phyloP scores from a whole-genome alignment of 1,139 yeast species.

The Suhomyces choctaworum region DNA sequence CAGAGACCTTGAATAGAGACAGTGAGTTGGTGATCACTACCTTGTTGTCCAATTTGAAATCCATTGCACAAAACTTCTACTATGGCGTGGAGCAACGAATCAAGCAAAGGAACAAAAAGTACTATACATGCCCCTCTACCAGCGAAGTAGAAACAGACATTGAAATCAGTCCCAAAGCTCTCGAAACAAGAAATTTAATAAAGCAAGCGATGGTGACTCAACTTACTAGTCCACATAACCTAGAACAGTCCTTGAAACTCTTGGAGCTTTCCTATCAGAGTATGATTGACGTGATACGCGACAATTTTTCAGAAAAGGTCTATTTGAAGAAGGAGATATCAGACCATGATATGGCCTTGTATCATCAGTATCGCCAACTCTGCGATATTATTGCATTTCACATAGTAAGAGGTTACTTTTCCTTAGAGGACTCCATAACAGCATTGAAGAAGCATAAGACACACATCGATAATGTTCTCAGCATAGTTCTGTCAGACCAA shows the following conservation, averaged over 20 bases:
- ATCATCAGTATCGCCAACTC: slow-evolving; percentile 39
- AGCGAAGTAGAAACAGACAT: slow-evolving; percentile 29
- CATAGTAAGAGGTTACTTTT: slow-evolving; percentile 60
- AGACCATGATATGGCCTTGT: slow-evolving; percentile 32
- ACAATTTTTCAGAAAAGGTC: slow-evolving; percentile 18
- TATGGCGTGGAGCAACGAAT: slow-evolving; percentile 32
- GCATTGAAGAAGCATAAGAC: slow-evolving; percentile 65
- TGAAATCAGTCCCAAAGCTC: slow-evolving; percentile 37
- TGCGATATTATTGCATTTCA: slow-evolving; percentile 65
- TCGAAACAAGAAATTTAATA: slow-evolving; percentile 42
- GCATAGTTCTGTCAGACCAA: slow-evolving; percentile 13
- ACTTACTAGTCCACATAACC: slow-evolving; percentile 35
- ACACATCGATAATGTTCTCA: slow-evolving; percentile 52
- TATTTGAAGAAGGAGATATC: slow-evolving; percentile 19
- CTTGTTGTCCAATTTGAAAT: slow-evolving; percentile 32
- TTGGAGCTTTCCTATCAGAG: slow-evolving; percentile 39
- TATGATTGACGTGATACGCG: slow-evolving; percentile 29
- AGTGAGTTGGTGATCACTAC: slow-evolving; percentile 31
- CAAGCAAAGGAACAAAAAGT: slow-evolving; percentile 39
- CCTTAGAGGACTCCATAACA: slow-evolving; percentile 56
- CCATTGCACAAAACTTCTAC: slow-evolving; percentile 38
- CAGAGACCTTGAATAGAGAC: slow-evolving; percentile 25
- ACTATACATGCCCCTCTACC: slow-evolving; percentile 37
- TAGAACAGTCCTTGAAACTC: slow-evolving; percentile 31
- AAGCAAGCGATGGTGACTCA: slow-evolving; percentile 41